Conservation (phyloP, 108 stramenopile species). For the Craspedostauros australis region DNA sequence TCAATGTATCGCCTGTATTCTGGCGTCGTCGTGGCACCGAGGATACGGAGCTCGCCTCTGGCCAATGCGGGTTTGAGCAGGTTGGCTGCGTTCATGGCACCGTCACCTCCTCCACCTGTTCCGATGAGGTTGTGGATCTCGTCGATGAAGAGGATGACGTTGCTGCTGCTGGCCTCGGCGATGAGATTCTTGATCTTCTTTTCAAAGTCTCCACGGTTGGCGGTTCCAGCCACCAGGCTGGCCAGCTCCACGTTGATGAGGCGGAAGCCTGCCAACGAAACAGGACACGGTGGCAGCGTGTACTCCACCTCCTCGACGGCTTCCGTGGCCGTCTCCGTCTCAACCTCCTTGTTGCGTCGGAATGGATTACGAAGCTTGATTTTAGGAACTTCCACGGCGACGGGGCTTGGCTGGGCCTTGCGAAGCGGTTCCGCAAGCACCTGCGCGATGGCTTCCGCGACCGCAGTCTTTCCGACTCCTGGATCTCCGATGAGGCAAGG, state of each 20-base stretch:
- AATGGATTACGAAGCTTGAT: constrained; percentile 24
- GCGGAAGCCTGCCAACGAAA: constrained; percentile 48
- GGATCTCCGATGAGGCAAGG: constrained; percentile 59
- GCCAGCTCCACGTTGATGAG: constrained; percentile 72
- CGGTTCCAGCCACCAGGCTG: constrained; percentile 70
- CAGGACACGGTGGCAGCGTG: constrained; percentile 56
- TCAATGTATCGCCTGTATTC: constrained; percentile 89
- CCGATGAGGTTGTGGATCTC: constrained; percentile 80
- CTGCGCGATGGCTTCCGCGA: constrained; percentile 83
- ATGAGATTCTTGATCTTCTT: constrained; percentile 72
- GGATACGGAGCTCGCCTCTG: constrained; percentile 60
- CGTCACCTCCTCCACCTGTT: constrained; percentile 85
- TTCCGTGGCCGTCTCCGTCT: constrained; percentile 6
- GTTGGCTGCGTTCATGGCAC: constrained; percentile 86
- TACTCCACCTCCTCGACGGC: constrained; percentile 47
- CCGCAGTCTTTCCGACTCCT: constrained; percentile 83
- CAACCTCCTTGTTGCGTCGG: constrained; percentile 22
- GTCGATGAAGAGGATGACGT: constrained; percentile 81
- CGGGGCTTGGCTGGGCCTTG: constrained; percentile 5
- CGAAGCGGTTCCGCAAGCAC: constrained; percentile 41
- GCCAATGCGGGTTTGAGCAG: constrained; percentile 86
- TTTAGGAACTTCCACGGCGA: no score
- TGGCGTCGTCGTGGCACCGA: constrained; percentile 86
- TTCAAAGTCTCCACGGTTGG: constrained; percentile 86
- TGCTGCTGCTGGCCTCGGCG: constrained; percentile 52